Evolutionary conservation across 129 eudicot genomes (phyloP), one percentile per base, ranked within the genome.

Genomic region (Lactuca sativa): DNA sequence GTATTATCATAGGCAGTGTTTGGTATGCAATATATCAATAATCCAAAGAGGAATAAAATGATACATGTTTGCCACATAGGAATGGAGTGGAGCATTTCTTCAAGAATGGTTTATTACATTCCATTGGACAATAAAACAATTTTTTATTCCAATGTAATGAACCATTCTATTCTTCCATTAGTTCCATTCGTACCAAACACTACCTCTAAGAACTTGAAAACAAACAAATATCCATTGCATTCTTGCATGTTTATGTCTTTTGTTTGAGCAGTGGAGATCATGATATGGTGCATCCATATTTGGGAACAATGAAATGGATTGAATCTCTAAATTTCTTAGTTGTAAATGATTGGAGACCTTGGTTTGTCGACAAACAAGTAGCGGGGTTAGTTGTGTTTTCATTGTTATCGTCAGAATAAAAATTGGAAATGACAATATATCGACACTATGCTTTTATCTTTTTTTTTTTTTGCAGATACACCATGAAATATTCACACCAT

Each of bases 241-340:
- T 62, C 30, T 62, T 9, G 21, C 25, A 0, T 49, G 5, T 36
- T 18, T 31, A 1, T 54, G 9, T 67, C 4, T 56, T 43, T 48
- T n/a, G 32, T 30, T 51, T 43, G 33, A 71, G 64, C 49, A 76
- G 81, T 52, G 81, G 81, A 58, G 81, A 76, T 68, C 81, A 76
- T 69, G 81, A 76, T 32, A 76, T 76, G 75, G 37, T n/a, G 17
- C 9, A 68, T 36, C 70, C 81, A 2, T 38, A 76, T 30, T 6
- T 69, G 18, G 25, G 56, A 37, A 76, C 81, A 0, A 5, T 68
- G 55, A 62, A 18, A 8, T 76, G 81, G 81, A 76, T 76, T 47
- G 13, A 69, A 38, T 67, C 69, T 30, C 58, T 76, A 36, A 60
- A 61, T 17, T 6, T 67, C 10, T 31, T 70, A 6, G 32, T 69